These are phyloP conservation scores for Colletotrichum tofieldiae DNA, from an alignment of 2,329 filamentous ascomycete species.

Conservation along the genomic window DNA sequence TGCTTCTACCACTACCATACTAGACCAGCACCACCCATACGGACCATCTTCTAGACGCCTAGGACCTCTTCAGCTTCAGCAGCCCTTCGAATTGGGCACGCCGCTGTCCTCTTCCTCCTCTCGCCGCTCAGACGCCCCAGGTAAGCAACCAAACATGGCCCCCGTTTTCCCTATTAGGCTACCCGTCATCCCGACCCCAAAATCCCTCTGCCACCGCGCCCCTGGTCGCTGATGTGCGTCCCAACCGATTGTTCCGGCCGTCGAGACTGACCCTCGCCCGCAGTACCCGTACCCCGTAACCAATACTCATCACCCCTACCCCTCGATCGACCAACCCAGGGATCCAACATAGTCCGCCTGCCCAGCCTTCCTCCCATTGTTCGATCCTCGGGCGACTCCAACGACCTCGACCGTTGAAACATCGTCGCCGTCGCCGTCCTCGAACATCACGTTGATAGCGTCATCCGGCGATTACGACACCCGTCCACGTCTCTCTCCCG, in stretches of 20 bases:
- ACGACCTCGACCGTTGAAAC: not conserved
- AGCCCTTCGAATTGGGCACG: not conserved
- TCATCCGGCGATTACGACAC: conserved; percentile 14
- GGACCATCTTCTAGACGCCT: not conserved
- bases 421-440: conserved; percentile 1
- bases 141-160: conserved; percentile 12
- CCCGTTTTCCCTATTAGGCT: conserved; percentile 16
- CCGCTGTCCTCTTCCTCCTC: not conserved
- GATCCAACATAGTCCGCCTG: conserved; percentile 1
- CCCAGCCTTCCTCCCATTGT: conserved; percentile 9
- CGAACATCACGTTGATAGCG: conserved; percentile 6
- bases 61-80: not conserved
- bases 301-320: conserved; percentile 8
- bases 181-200: conserved; percentile 17
- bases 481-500: conserved; percentile 14
- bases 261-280: conserved; percentile 33
- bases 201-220: conserved; percentile 12
- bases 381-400: conserved; percentile 1
- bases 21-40: not conserved
- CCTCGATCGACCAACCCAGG: conserved; percentile 20
- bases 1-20: not conserved
- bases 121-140: not conserved
- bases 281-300: conserved; percentile 32
- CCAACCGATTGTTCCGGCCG: conserved; percentile 39
- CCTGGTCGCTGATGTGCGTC: conserved; percentile 15